A percentile compares a stretch with the other conserved stretches of the same genome.
Conservation (phyloP, 177 flowering plant species). For the Vitis hybrid region DNA sequence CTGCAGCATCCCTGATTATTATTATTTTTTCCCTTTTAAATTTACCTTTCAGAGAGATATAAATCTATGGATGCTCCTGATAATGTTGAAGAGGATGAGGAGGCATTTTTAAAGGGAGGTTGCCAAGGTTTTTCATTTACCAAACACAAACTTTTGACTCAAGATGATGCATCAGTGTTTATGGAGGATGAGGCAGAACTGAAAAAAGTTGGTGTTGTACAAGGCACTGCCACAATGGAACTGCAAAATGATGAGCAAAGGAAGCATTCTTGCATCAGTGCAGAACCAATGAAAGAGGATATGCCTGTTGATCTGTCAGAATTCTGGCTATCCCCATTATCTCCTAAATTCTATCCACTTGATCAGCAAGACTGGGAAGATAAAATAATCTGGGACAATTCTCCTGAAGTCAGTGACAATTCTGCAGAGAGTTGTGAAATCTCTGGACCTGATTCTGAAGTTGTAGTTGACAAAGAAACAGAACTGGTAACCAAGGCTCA, state of each 20-base stretch:
- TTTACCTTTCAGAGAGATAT: conserved; percentile 53
- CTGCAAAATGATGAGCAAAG: conserved; percentile 17
- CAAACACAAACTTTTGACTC: conserved; percentile 21
- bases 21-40: not conserved
- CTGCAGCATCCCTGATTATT: not conserved
- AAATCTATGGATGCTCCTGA: conserved; percentile 44
- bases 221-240: conserved; percentile 21
- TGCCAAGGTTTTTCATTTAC: conserved; percentile 27
- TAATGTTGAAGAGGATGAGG: conserved; percentile 88
- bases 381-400: conserved; percentile 74
- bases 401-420: conserved; percentile 40
- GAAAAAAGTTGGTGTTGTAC: conserved; percentile 25
- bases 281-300: conserved; percentile 66
- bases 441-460: conserved; percentile 50
- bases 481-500: conserved; percentile 25
- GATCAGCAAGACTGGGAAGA: conserved; percentile 94
- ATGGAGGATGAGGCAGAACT: conserved; percentile 30
- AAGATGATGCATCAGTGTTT: conserved; percentile 23
- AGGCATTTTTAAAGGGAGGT: conserved; percentile 52
- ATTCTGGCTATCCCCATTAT: conserved; percentile 30
- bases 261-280: conserved; percentile 47
- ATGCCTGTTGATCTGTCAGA: conserved; percentile 23
- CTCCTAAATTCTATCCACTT: conserved; percentile 58
- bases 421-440: conserved; percentile 40
- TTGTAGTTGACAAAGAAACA: conserved; percentile 24